Percentiles rank a stretch among this genome's conserved stretches.
phyloP scores from a whole-genome alignment of 140 eudicot genomes.

The Erigeron philadelphicus region DNA sequence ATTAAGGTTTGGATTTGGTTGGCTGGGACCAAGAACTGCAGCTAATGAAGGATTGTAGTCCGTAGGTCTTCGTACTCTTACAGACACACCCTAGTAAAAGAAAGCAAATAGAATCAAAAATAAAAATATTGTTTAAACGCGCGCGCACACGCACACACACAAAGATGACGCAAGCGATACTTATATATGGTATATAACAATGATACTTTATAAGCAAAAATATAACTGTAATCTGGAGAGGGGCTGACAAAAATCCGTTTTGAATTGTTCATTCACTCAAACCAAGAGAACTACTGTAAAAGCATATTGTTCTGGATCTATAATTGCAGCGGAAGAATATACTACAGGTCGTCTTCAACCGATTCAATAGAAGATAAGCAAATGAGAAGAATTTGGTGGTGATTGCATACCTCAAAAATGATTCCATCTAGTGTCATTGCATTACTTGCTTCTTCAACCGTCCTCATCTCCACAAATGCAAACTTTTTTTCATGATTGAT shows the following conservation, averaged over 20 bases:
- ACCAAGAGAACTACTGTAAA: not conserved
- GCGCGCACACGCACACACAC: not conserved
- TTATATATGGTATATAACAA: not conserved
- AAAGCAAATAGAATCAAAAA: not conserved
- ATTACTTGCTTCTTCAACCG: conserved; percentile 97
- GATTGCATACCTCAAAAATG: conserved; percentile 65
- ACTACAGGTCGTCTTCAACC: not conserved
- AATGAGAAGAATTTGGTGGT: not conserved
- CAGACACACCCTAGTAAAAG: conserved; percentile 69
- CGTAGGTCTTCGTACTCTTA: conserved; percentile 83
- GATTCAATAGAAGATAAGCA: not conserved
- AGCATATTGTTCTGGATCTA: not conserved
- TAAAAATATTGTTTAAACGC: not conserved
- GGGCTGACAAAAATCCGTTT: not conserved
- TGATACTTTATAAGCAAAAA: not conserved
- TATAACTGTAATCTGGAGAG: not conserved
- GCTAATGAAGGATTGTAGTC: conserved; percentile 93
- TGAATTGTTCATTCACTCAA: not conserved
- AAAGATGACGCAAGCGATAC: not conserved
- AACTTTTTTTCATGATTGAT: conserved; percentile 96
- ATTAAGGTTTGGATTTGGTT: conserved; percentile 83
- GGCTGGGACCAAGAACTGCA: conserved; percentile 95
- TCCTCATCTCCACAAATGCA: conserved; percentile 99
- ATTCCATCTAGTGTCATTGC: conserved; percentile 95
- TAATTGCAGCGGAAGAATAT: not conserved